Conservation (phyloP, 371 early-diverging fungal genomes). For the Apophysomyces ossiformis region DNA sequence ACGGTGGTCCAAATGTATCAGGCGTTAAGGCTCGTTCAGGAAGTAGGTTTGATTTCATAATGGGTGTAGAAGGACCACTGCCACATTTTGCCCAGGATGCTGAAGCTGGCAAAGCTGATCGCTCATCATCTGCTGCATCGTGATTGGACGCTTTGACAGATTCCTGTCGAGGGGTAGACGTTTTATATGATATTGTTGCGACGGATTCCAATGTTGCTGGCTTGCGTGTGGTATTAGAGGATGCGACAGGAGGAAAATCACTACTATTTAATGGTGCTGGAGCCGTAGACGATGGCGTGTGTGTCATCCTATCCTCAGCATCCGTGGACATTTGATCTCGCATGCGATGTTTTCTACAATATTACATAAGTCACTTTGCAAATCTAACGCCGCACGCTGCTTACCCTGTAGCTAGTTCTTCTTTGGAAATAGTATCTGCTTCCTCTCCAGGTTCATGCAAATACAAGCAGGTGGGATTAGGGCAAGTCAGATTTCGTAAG, state of each 20-base stretch:
- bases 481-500: slow-evolving; percentile 88
- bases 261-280: not conserved
- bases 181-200: slow-evolving; percentile 32
- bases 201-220: slow-evolving; percentile 35
- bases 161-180: slow-evolving; percentile 14
- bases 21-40: slow-evolving; percentile 46
- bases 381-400: slow-evolving; percentile 4
- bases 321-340: slow-evolving; percentile 56
- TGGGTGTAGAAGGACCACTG: slow-evolving; percentile 57
- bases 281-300: not conserved
- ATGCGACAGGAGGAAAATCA: slow-evolving; percentile 17
- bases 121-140: slow-evolving; percentile 36
- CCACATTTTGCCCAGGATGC: slow-evolving; percentile 68
- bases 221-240: slow-evolving; percentile 14
- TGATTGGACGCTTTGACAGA: slow-evolving; percentile 4
- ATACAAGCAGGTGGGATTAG: slow-evolving; percentile 92
- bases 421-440: slow-evolving; percentile 73
- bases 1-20: slow-evolving; percentile 56
- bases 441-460: slow-evolving; percentile 96
- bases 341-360: slow-evolving; percentile 59
- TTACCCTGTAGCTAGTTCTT: slow-evolving; percentile 66
- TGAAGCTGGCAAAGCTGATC: slow-evolving; percentile 65
- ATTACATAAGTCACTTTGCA: not conserved
- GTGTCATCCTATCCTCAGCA: slow-evolving; percentile 28
- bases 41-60: slow-evolving; percentile 31